These are phyloP conservation scores for Apiospora hydei DNA, from an alignment of 2,329 filamentous ascomycete genomes.

Conservation along the genomic window DNA sequence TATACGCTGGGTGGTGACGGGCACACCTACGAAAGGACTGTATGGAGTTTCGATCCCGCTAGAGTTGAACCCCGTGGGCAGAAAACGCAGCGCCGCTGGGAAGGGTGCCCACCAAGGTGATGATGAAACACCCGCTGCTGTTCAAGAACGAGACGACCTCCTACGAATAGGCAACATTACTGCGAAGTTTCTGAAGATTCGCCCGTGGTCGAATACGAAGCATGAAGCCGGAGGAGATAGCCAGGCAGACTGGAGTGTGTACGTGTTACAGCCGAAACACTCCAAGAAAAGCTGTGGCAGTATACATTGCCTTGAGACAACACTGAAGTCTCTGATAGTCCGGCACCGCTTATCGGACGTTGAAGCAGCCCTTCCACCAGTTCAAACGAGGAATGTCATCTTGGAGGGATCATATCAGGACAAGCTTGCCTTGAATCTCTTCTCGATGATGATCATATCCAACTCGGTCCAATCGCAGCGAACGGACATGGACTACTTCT, in stretches of 20 bases:
- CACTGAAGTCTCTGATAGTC: conserved; percentile 81
- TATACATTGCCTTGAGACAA: conserved; percentile 68
- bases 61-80: conserved; percentile 12
- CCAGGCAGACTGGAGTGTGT: conserved; percentile 73
- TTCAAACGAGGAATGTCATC: conserved; percentile 75
- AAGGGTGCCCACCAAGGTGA: conserved; percentile 35
- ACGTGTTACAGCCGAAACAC: conserved; percentile 69
- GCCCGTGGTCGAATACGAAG: conserved; percentile 76
- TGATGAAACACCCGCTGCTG: conserved; percentile 40
- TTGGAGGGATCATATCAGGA: conserved; percentile 87
- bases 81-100: not conserved
- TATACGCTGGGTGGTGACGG: conserved; percentile 87
- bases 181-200: conserved; percentile 74
- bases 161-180: conserved; percentile 72
- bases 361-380: conserved; percentile 70
- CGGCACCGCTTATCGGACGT: conserved; percentile 80
- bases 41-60: conserved; percentile 69
- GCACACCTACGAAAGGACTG: conserved; percentile 85
- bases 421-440: conserved; percentile 82
- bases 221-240: conserved; percentile 63
- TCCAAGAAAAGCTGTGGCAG: conserved; percentile 61
- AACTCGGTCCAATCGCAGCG: conserved; percentile 91
- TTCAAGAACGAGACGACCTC: conserved; percentile 66
- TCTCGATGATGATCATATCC: conserved; percentile 82
- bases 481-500: conserved; percentile 86